phyloP scores from a whole-genome alignment of 805 yeast species.

The Lachancea sp. region DNA sequence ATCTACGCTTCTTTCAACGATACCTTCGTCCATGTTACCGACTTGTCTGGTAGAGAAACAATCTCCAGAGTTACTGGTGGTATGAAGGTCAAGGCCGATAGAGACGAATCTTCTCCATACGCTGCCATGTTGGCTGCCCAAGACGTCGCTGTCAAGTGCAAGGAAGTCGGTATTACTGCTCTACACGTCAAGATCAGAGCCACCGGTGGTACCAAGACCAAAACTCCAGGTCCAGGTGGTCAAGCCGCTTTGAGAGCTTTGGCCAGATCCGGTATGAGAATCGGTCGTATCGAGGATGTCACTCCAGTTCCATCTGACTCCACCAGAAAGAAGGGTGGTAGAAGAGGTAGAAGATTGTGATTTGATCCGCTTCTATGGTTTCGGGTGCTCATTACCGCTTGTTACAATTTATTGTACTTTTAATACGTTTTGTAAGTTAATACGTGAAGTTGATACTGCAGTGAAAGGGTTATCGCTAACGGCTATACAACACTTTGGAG shows the following conservation, averaged over 20 bases:
- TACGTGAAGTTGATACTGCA: constrained; percentile 8
- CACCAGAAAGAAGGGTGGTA: constrained; percentile 99
- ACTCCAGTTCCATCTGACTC: constrained; percentile 99
- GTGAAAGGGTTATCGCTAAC: no score
- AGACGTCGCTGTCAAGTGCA: constrained; percentile 97
- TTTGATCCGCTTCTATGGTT: constrained; percentile 15
- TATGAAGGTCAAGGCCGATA: constrained; percentile 99
- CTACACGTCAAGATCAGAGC: constrained; percentile 99
- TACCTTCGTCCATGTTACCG: constrained; percentile 99
- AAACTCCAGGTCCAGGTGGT: constrained; percentile 99
- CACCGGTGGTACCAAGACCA: constrained; percentile 99
- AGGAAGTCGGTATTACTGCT: constrained; percentile 99
- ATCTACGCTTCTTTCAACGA: constrained; percentile 99
- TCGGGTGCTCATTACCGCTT: constrained; percentile 2
- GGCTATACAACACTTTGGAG: no score
- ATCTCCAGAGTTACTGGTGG: constrained; percentile 99
- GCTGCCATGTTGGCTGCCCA: constrained; percentile 99
- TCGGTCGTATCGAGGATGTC: constrained; percentile 99
- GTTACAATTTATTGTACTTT: constrained; percentile 7
- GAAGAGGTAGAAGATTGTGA: constrained; percentile 99
- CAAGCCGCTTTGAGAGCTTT: constrained; percentile 98
- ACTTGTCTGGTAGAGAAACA: constrained; percentile 99
- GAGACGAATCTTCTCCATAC: constrained; percentile 99
- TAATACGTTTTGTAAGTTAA: constrained; percentile 5
- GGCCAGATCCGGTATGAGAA: constrained; percentile 99